These are phyloP conservation scores for Penicillium olsonii DNA, from an alignment of 2,329 filamentous ascomycete species.

Conservation along the genomic window DNA sequence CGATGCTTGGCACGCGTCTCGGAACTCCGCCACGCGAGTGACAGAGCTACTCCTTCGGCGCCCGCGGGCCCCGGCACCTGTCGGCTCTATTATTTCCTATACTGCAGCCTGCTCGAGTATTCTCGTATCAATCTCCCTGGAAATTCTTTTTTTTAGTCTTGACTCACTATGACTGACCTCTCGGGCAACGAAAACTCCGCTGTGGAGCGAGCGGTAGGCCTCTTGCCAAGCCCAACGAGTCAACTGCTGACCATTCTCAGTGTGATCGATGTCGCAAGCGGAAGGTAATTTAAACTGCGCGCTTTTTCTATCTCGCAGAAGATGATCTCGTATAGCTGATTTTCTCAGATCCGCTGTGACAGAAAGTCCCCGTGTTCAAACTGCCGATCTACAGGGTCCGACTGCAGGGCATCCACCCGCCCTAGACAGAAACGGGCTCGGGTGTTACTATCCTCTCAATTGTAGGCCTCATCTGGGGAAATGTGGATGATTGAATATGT, in stretches of 20 bases:
- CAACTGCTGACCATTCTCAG: neutral
- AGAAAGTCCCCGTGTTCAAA: neutral
- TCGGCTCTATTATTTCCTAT: neutral
- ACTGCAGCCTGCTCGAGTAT: neutral
- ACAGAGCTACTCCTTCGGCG: neutral
- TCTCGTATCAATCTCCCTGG: neutral
- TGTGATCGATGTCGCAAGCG: constrained; percentile 8
- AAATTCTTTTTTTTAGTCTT: neutral
- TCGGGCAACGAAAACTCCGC: neutral
- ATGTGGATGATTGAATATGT: neutral
- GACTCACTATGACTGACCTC: neutral
- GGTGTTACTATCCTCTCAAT: neutral
- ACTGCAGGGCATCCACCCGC: neutral
- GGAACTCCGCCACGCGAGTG: neutral
- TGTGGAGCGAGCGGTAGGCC: neutral
- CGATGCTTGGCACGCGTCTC: neutral
- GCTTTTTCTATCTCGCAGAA: neutral
- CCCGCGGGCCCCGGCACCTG: neutral
- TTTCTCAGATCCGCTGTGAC: neutral
- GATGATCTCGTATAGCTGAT: neutral
- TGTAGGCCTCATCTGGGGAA: neutral
- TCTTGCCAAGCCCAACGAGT: neutral
- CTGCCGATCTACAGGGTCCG: neutral
- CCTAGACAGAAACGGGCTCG: neutral
- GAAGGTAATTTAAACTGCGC: neutral